phyloP scores from a whole-genome alignment of 208 protist species.

The Tritrichomonas musculus region DNA sequence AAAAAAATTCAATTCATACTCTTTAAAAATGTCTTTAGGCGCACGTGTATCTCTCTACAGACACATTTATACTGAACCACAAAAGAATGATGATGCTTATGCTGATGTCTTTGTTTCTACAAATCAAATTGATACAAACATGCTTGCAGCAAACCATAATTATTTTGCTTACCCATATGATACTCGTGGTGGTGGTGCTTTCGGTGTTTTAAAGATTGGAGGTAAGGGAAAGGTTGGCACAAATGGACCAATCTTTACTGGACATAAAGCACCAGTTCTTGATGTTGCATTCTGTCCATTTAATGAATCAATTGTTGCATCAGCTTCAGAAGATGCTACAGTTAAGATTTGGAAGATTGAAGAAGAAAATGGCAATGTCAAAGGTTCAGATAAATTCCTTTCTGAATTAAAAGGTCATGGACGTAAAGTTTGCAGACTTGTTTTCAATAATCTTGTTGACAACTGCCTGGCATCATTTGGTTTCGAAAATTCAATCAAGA shows the following conservation, averaged over 20 bases:
- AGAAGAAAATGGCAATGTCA: not conserved
- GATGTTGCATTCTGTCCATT: conserved; percentile 1
- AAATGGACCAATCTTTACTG: not conserved
- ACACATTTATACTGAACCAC: not conserved
- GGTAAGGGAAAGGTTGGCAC: not conserved
- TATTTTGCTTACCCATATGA: not conserved
- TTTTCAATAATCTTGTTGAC: not conserved
- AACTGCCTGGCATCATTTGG: not conserved
- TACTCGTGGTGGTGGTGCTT: not conserved
- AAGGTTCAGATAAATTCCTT: not conserved
- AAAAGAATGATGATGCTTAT: not conserved
- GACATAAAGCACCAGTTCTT: not conserved
- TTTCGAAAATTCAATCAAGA: not conserved
- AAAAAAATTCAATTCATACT: not conserved
- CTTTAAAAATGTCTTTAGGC: not conserved
- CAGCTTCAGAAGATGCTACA: not conserved
- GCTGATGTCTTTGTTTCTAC: not conserved
- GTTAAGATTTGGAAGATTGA: not conserved
- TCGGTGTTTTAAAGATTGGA: not conserved
- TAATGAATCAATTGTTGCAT: not conserved
- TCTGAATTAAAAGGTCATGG: not conserved
- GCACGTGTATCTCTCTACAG: not conserved
- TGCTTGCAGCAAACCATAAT: not conserved
- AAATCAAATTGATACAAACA: not conserved
- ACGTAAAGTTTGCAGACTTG: not conserved